These are phyloP conservation scores for Panaeolus papilionaceus DNA, from an alignment of 768 basidiomycete genomes.

Conservation along the genomic window DNA sequence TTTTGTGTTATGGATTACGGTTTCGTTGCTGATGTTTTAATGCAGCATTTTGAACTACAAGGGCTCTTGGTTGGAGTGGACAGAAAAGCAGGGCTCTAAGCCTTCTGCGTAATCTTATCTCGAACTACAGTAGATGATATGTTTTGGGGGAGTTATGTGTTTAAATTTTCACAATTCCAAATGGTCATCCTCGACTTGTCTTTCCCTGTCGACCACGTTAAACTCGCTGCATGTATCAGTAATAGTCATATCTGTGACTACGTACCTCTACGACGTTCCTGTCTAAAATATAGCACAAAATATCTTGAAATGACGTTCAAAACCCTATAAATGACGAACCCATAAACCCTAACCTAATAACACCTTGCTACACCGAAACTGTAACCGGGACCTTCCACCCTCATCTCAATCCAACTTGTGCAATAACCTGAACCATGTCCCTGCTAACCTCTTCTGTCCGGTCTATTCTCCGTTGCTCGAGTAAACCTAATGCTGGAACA, in stretches of 20 bases:
- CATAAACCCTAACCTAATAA: slow-evolving; percentile 10
- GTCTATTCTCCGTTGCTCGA: neutral
- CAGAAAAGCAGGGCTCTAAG: slow-evolving; percentile 52
- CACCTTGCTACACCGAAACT: neutral
- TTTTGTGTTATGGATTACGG: neutral
- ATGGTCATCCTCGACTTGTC: neutral
- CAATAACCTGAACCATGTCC: neutral
- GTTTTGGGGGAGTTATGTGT: too few relatives aligned
- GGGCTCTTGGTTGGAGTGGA: slow-evolving; percentile 92
- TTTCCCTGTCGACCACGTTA: neutral
- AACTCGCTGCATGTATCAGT: too few relatives aligned
- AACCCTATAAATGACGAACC: neutral
- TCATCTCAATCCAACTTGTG: neutral
- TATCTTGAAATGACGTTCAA: neutral
- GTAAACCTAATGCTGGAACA: neutral
- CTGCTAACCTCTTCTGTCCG: neutral
- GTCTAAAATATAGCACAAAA: slow-evolving; percentile 3
- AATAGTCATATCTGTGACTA: too few relatives aligned
- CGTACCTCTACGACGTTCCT: neutral
- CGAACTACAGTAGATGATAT: neutral
- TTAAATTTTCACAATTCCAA: neutral
- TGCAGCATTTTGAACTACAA: slow-evolving; percentile 74
- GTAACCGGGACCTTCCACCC: slow-evolving; percentile 10
- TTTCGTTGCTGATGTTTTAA: slow-evolving; percentile 13
- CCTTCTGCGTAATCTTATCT: slow-evolving; percentile 11